Conservation (phyloP, 805 yeast species). For the Spathaspora boniae region DNA sequence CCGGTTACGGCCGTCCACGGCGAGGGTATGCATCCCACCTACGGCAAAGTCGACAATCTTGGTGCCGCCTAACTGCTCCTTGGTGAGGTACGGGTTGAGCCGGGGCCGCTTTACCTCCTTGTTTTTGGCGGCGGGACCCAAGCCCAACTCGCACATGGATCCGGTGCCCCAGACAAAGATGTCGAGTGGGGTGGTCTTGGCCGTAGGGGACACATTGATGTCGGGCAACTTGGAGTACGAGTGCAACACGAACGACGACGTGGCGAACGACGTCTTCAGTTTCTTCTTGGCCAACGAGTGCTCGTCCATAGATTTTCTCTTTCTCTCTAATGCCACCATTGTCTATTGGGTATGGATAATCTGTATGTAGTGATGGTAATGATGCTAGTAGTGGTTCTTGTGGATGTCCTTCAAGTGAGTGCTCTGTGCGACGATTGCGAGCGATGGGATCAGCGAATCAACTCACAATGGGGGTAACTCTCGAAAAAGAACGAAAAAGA, state of each 20-base stretch:
- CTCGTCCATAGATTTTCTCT: constrained; percentile 19
- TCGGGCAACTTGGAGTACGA: constrained; percentile 47
- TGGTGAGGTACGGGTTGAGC: constrained; percentile 69
- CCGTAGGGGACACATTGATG: constrained; percentile 37
- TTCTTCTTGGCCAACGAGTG: constrained; percentile 20
- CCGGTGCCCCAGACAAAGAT: constrained; percentile 96
- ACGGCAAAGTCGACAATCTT: constrained; percentile 84
- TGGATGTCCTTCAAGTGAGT: no score
- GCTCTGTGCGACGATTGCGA: no score
- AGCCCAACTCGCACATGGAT: constrained; percentile 94
- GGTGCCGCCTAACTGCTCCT: constrained; percentile 44
- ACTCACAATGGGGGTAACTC: background rate
- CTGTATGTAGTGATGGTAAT: background rate
- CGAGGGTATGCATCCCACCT: constrained; percentile 95
- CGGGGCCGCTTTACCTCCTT: constrained; percentile 96
- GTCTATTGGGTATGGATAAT: background rate
- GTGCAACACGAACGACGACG: constrained; percentile 44
- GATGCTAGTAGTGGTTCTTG: background rate
- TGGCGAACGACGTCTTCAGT: constrained; percentile 17
- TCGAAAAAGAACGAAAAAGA: background rate
- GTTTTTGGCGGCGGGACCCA: constrained; percentile 91
- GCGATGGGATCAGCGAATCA: no score
- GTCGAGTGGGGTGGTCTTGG: constrained; percentile 53
- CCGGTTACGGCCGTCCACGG: constrained; percentile 67
- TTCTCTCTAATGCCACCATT: constrained; percentile 47